Percentiles rank a stretch among this genome's conserved stretches.
These are phyloP conservation scores for Penicillium sp. DNA, from an alignment of 2,329 filamentous ascomycete genomes.

Conservation along the genomic window DNA sequence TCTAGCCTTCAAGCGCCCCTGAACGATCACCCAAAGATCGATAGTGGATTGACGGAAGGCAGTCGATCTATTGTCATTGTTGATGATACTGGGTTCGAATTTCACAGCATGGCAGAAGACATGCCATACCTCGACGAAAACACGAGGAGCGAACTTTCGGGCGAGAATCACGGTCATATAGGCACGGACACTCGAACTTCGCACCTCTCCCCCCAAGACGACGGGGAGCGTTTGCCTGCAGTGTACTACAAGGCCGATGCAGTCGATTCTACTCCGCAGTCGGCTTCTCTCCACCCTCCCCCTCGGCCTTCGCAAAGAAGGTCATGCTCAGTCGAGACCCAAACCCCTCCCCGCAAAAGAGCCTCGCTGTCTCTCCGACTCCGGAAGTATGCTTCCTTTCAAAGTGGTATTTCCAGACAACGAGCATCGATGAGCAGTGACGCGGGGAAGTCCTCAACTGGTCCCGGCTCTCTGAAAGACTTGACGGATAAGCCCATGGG, in stretches of 20 bases:
- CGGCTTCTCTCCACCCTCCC: slow-evolving; percentile 15
- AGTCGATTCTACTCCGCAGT: slow-evolving; percentile 9
- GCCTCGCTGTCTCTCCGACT: slow-evolving; percentile 33
- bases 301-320: slow-evolving; percentile 18
- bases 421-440: slow-evolving; percentile 26
- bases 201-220: slow-evolving; percentile 16
- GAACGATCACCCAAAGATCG: slow-evolving; percentile 31
- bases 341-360: slow-evolving; percentile 22
- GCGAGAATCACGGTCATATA: background rate
- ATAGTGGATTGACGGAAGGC: slow-evolving; percentile 63
- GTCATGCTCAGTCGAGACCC: slow-evolving; percentile 27
- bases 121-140: slow-evolving; percentile 14
- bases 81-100: slow-evolving; percentile 52
- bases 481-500: slow-evolving; percentile 24
- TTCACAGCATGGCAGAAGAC: slow-evolving; percentile 39
- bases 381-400: slow-evolving; percentile 44
- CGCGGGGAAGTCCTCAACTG: slow-evolving; percentile 12
- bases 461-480: slow-evolving; percentile 16
- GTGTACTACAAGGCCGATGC: slow-evolving; percentile 27
- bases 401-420: slow-evolving; percentile 38
- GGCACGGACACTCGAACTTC: slow-evolving; percentile 2
- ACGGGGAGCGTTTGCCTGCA: slow-evolving; percentile 27
- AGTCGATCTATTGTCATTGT: slow-evolving; percentile 89
- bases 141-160: background rate
- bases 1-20: slow-evolving; percentile 14